phyloP scores from a whole-genome alignment of 257 asterid genomes.

The Haberlea rhodopensis region DNA sequence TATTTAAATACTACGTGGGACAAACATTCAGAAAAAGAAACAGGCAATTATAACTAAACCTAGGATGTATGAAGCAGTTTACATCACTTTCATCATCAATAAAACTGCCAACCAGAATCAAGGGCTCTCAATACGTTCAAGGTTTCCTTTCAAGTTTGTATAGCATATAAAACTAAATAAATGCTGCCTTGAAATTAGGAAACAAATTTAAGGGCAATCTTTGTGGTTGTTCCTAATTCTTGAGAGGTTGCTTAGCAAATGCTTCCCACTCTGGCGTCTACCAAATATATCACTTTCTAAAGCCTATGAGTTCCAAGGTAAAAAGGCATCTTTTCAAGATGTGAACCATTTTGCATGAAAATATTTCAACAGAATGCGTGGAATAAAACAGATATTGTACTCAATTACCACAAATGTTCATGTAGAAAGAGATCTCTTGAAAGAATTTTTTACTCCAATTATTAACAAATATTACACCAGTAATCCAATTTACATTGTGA shows the following conservation, averaged over 20 bases:
- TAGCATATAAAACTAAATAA: slow-evolving; percentile 12
- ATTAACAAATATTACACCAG: background rate
- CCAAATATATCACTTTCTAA: slow-evolving; percentile 21
- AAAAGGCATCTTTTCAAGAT: background rate
- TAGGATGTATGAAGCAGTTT: background rate
- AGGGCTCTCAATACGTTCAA: background rate
- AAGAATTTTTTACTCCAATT: too few species aligned
- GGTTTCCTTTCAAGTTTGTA: background rate
- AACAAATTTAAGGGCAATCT: slow-evolving; percentile 24
- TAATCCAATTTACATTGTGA: too few species aligned
- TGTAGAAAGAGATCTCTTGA: background rate
- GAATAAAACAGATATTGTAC: background rate
- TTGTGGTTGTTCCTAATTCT: slow-evolving; percentile 30
- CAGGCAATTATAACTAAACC: too few species aligned
- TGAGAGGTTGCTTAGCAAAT: slow-evolving; percentile 18
- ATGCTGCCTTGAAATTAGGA: slow-evolving; percentile 31
- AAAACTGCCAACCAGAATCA: slow-evolving; percentile 5
- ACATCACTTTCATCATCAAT: background rate
- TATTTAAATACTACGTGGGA: too few species aligned
- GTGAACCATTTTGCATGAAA: background rate
- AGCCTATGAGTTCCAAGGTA: background rate
- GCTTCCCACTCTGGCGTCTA: slow-evolving; percentile 11
- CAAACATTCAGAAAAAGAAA: too few species aligned
- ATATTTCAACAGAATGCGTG: background rate
- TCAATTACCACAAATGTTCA: background rate